A percentile compares a stretch with the other conserved stretches of the same genome.
Evolutionary conservation across 169 alveolate species (phyloP).

Genomic region (Sarcocystis neurona): DNA sequence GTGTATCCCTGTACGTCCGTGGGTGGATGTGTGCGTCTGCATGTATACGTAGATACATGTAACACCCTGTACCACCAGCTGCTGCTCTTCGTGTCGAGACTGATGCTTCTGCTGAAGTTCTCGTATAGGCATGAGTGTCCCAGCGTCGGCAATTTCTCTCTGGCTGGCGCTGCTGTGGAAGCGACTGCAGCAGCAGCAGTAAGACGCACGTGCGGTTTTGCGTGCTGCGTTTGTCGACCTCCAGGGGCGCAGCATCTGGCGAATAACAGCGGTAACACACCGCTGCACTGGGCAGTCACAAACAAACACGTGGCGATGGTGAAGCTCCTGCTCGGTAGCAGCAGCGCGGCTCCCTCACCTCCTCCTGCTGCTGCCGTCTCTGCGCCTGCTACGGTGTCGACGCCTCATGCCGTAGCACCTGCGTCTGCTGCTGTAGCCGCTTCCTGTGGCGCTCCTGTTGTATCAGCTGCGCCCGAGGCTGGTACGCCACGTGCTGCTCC

Average conservation of each 20-base stretch:
- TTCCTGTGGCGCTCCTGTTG: not conserved
- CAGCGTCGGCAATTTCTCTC: no score
- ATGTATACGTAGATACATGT: no score
- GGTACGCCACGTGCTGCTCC: not conserved
- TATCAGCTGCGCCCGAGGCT: not conserved
- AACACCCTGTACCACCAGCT: no score
- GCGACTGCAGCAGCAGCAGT: no score
- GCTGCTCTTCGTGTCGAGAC: no score
- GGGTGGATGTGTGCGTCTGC: no score
- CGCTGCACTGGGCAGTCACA: constrained; percentile 18
- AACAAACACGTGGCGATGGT: not conserved
- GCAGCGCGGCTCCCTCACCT: not conserved
- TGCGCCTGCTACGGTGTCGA: not conserved
- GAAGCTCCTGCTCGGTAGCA: not conserved
- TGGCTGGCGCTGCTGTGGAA: no score
- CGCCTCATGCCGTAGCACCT: not conserved
- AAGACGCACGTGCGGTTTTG: no score
- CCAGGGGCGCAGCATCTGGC: constrained; percentile 2
- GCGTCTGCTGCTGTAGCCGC: not conserved
- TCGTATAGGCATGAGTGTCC: no score
- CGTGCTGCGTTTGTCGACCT: not conserved
- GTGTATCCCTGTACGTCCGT: no score
- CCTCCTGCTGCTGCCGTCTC: not conserved
- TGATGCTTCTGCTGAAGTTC: no score
- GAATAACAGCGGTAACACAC: constrained; percentile 1